These are phyloP conservation scores for Zasmidium cellare DNA, from an alignment of 2,329 filamentous ascomycete genomes.

Conservation along the genomic window DNA sequence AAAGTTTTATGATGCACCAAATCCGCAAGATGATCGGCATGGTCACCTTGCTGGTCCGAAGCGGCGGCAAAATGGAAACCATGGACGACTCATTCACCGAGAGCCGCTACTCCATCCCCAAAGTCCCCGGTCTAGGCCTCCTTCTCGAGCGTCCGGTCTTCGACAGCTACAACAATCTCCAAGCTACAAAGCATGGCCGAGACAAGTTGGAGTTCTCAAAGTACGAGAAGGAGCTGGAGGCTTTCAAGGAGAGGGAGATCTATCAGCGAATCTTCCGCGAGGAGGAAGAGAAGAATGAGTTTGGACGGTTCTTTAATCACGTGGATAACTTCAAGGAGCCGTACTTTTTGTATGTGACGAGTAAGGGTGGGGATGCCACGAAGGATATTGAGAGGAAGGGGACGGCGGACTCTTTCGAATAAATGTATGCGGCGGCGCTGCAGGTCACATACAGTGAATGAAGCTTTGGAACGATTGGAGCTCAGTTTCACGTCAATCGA, in stretches of 20 bases:
- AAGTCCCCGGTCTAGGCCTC: conserved; percentile 85
- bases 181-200: conserved; percentile 62
- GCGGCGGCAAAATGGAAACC: conserved; percentile 68
- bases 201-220: conserved; percentile 76
- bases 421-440: neutral
- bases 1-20: conserved; percentile 99
- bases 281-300: conserved; percentile 80
- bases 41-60: conserved; percentile 80
- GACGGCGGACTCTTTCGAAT: neutral
- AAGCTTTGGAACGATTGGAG: too few species aligned
- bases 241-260: conserved; percentile 89
- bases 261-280: conserved; percentile 89
- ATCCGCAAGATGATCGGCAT: conserved; percentile 99
- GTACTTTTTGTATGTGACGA: conserved; percentile 52
- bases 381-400: conserved; percentile 29
- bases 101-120: conserved; percentile 79
- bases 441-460: too few species aligned
- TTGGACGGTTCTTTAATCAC: conserved; percentile 49
- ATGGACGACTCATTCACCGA: conserved; percentile 74
- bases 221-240: conserved; percentile 74
- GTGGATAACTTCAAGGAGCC: conserved; percentile 52
- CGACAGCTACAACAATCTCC: conserved; percentile 78
- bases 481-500: too few species aligned
- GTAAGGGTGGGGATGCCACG: conserved; percentile 48
- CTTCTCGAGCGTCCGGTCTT: conserved; percentile 91